Evolutionary conservation across 2,329 filamentous ascomycete species (phyloP), one percentile per base, ranked within the genome.

Genomic region (Fonsecaea monophora): DNA sequence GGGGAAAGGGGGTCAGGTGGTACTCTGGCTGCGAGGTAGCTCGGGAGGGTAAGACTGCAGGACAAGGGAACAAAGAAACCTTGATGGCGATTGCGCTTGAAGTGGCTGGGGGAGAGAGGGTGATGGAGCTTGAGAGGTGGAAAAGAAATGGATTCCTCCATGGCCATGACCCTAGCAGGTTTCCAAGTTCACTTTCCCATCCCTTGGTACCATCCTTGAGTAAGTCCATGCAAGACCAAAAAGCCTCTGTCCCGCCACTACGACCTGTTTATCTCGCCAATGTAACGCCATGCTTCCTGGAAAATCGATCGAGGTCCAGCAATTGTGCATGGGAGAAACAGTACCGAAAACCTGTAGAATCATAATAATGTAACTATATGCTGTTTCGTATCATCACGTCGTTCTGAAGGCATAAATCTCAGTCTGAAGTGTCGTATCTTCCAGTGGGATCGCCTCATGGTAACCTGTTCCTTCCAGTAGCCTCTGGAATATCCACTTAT

Each of bases 341-440:
- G 18, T n/a, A 12, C 8, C 7, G 25, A 25, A 25, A 25, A 25
- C 25, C 25, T 25, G 10, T 40, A 7, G 5, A 61, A 32, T 34
- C 9, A 61, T 34, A 4, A 38, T 42, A 53, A 5, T 54, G 56
- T 15, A 35, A 55, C 53, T 62, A 63, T 66, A 60, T 63, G 54
- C 53, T 45, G 45, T 61, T 63, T 66, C 54, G 62, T 66, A 58
- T 62, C 64, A 35, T 58, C 57, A 60, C 58, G 59, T 59, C 62
- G 48, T 61, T 32, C 34, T 61, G 59, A 50, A 21, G 18, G 7
- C 45, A 25, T 21, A 18, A 25, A 50, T 50, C 45, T 61, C 13
- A 15, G 45, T 48, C 59, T 25, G 50, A 18, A 12, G 18, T 55
- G 18, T 30, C 38, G 3, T 7, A 12, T 42, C n/a, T 21, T 32